These are phyloP conservation scores for Thelonectria olida DNA, from an alignment of 2,329 filamentous ascomycete species.

Conservation along the genomic window DNA sequence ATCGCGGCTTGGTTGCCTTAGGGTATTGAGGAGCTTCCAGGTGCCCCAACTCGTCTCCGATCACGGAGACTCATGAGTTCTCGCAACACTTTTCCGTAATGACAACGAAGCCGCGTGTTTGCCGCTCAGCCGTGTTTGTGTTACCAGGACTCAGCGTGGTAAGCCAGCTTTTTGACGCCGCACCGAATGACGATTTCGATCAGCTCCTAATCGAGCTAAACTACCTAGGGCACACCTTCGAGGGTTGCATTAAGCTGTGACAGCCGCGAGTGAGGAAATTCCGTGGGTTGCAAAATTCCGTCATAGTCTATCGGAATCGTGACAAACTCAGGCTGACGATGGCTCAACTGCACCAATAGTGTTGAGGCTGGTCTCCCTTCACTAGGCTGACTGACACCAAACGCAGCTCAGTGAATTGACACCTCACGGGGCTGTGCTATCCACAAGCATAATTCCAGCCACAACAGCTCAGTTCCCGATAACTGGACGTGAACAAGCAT, in stretches of 20 bases:
- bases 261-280: neutral
- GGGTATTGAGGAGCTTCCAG: neutral
- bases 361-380: neutral
- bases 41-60: neutral
- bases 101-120: too few relatives aligned
- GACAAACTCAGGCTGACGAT: neutral
- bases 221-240: too few relatives aligned
- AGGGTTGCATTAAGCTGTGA: neutral
- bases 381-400: neutral
- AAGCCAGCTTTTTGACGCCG: too few relatives aligned
- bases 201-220: too few relatives aligned
- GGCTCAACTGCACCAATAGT: neutral
- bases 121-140: too few relatives aligned
- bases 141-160: too few relatives aligned
- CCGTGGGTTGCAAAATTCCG: neutral
- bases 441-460: neutral
- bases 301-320: neutral
- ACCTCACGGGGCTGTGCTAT: neutral
- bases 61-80: too few relatives aligned
- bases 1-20: constrained; percentile 4
- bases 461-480: neutral
- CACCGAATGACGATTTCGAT: too few relatives aligned
- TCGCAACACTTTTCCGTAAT: too few relatives aligned
- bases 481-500: neutral
- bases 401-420: neutral